Base-by-base conservation (phyloP, 805 yeast genomes). In the Candida corydali region DNA sequence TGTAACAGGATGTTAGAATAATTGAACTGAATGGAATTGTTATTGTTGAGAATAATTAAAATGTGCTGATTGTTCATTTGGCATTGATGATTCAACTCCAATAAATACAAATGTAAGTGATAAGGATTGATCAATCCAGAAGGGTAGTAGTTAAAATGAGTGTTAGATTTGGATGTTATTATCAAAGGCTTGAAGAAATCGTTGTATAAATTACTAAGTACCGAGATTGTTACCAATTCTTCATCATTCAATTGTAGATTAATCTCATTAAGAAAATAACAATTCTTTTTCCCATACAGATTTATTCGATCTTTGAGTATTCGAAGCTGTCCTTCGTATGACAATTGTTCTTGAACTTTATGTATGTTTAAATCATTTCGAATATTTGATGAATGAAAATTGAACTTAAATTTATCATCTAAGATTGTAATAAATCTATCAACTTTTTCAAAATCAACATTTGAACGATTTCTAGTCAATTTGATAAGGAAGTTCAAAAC, bases 161-260 rank as follows among this genome's bases (percentile, higher is more conserved):
- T 5, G 4, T 28, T 15, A 18, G 19, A 11, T 7, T 29, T n/a
- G 9, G 29, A 31, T 3, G 44, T 26, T 7, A 41, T 33, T 15
- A 41, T 26, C n/a, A 38, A 36, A 7, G 47, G 47, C 14, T 32
- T 32, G 7, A 43, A 29, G 11, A 38, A 37, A 11, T 43, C 40
- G 18, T 31, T 30, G 3, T 16, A 8, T 19, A 43, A 25, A 25
- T 41, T 43, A 3, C 28, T 34, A 12, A 36, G 3, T n/a, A 43
- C 3, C n/a, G 44, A n/a, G 4, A 43, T 20, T 7, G 44, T 33
- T 8, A 31, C 22, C 3, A 34, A 24, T 3, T 38, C 29, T 3
- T 38, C 29, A 9, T 17, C 18, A 11, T 29, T 17, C 5, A 38
- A 26, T 2, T 35, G 20, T n/a, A 41, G n/a, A 17, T 28, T 30